Conservation (phyloP, 805 yeast species). For the Candida tammaniensis region DNA sequence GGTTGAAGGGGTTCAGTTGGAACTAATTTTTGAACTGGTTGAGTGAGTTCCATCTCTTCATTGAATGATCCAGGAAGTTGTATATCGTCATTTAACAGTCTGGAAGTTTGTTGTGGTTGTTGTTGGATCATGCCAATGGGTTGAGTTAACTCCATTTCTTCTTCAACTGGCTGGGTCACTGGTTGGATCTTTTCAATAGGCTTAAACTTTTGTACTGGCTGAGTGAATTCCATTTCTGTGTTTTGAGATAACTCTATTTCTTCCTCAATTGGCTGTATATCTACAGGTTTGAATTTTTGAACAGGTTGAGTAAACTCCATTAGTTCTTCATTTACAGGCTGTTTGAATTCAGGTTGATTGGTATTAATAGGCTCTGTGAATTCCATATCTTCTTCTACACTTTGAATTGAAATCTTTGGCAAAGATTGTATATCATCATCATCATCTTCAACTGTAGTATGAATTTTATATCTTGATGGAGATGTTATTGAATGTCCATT, state of each 20-base stretch:
- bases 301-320: conserved; percentile 13
- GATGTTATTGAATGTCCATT: too few species aligned
- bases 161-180: not conserved
- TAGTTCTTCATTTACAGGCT: conserved; percentile 2
- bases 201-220: conserved; percentile 5
- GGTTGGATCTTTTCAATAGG: conserved; percentile 1
- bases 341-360: conserved; percentile 2
- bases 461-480: conserved; percentile 1
- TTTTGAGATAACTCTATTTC: conserved; percentile 1
- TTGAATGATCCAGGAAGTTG: conserved; percentile 2
- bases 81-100: too few species aligned
- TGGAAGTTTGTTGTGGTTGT: not conserved
- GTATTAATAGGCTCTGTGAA: conserved; percentile 13
- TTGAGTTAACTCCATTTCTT: conserved; percentile 6
- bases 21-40: conserved; percentile 9
- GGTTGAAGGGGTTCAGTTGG: not conserved
- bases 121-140: conserved; percentile 8
- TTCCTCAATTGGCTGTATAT: not conserved
- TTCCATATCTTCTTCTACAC: conserved; percentile 16
- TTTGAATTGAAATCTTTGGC: conserved; percentile 2
- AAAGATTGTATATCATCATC: not conserved
- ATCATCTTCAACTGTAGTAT: not conserved
- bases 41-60: conserved; percentile 25
- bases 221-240: conserved; percentile 12
- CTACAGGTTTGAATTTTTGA: not conserved